These are phyloP conservation scores for Ceratocystiopsis brevicomis DNA, from an alignment of 2,329 filamentous ascomycete genomes.

Conservation along the genomic window DNA sequence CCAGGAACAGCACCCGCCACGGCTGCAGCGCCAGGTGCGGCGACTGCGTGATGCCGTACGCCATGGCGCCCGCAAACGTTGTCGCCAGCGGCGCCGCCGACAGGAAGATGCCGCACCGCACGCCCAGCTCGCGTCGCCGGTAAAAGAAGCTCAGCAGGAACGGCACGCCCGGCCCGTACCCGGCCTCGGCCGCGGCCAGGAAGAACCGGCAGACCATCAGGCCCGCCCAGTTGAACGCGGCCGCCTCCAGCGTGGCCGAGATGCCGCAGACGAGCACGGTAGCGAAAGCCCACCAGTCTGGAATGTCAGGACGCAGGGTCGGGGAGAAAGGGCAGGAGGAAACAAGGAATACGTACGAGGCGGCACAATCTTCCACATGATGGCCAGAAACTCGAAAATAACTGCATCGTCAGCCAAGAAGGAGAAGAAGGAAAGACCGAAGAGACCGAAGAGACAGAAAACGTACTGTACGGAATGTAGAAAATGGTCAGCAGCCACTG, in stretches of 20 bases:
- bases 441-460: background rate
- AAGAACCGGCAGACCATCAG: slow-evolving; percentile 22
- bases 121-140: slow-evolving; percentile 40
- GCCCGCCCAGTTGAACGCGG: slow-evolving; percentile 16
- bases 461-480: slow-evolving; percentile 24
- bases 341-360: slow-evolving; percentile 15
- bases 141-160: slow-evolving; percentile 29
- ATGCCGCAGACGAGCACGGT: slow-evolving; percentile 14
- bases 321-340: background rate
- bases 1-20: slow-evolving; percentile 47
- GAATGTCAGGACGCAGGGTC: background rate
- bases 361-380: slow-evolving; percentile 24
- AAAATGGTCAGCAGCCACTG: slow-evolving; percentile 27
- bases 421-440: background rate
- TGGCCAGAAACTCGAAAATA: slow-evolving; percentile 22
- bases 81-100: slow-evolving; percentile 48
- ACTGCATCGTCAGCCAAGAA: slow-evolving; percentile 10
- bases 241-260: slow-evolving; percentile 16
- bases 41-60: slow-evolving; percentile 42
- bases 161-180: slow-evolving; percentile 22
- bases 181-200: slow-evolving; percentile 25
- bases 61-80: slow-evolving; percentile 44
- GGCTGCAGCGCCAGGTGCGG: slow-evolving; percentile 30
- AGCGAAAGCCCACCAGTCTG: slow-evolving; percentile 13
- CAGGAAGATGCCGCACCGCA: slow-evolving; percentile 52